A percentile compares a stretch with the other conserved stretches of the same genome.
Evolutionary conservation across 441 rosid species (phyloP).

Genomic region (Arabidopsis lyrata): DNA sequence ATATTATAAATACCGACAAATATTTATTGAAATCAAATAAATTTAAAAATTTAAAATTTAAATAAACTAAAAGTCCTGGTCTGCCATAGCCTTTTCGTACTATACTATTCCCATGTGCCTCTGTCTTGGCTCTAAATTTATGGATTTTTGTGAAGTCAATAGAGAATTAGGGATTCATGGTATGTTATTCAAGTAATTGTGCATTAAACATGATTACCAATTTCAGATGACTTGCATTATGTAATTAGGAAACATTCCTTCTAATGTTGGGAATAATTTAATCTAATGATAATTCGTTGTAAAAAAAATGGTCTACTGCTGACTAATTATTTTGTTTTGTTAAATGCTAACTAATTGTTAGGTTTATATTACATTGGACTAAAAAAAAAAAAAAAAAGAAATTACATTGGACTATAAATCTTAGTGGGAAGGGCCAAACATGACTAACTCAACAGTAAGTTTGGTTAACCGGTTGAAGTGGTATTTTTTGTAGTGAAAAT

Average conservation of each 20-base stretch:
- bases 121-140: constrained; percentile 23
- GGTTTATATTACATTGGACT: too few species aligned
- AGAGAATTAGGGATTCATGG: constrained; percentile 11
- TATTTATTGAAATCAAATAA: not conserved
- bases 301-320: not conserved
- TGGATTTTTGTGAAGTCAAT: constrained; percentile 27
- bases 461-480: not conserved
- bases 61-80: constrained; percentile 34
- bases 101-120: constrained; percentile 33
- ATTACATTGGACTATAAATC: too few species aligned
- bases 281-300: not conserved
- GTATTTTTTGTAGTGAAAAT: not conserved
- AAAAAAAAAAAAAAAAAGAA: too few species aligned
- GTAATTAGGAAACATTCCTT: constrained; percentile 37
- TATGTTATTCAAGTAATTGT: constrained; percentile 30
- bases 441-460: not conserved
- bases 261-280: not conserved
- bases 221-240: constrained; percentile 17
- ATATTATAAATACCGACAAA: constrained; percentile 23
- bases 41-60: not conserved
- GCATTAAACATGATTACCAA: not conserved
- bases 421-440: not conserved
- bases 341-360: constrained; percentile 1
- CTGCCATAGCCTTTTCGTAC: constrained; percentile 39
- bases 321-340: too few species aligned